A percentile compares a stretch with the other conserved stretches of the same genome.
phyloP scores from a whole-genome alignment of 306 rosid genomes.

The Sindora glabra region DNA sequence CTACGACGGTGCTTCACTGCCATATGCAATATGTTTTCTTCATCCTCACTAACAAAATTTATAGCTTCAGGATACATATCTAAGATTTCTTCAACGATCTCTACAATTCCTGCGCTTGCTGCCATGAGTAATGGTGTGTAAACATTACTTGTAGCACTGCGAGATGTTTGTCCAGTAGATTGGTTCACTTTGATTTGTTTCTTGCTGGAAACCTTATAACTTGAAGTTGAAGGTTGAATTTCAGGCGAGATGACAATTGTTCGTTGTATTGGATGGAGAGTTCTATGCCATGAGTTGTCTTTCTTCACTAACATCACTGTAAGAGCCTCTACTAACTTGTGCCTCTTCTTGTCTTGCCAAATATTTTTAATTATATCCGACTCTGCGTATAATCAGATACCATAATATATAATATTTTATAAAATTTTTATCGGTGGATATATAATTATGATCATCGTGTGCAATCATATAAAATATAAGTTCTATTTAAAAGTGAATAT shows the following conservation, averaged over 20 bases:
- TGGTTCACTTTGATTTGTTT: too few relatives aligned
- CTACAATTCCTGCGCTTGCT: slow-evolving; percentile 17
- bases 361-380: background rate
- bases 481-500: too few relatives aligned
- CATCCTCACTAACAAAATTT: background rate
- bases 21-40: slow-evolving; percentile 13
- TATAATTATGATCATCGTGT: too few relatives aligned
- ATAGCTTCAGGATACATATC: slow-evolving; percentile 5
- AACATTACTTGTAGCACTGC: too few relatives aligned
- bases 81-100: slow-evolving; percentile 10
- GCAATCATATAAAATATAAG: too few relatives aligned
- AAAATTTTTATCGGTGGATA: too few relatives aligned
- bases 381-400: background rate
- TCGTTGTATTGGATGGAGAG: background rate
- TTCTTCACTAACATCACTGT: background rate
- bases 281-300: background rate
- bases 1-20: slow-evolving; percentile 18
- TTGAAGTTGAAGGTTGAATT: background rate
- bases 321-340: background rate
- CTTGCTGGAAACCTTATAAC: too few relatives aligned
- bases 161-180: too few relatives aligned
- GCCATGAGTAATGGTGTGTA: slow-evolving; percentile 21
- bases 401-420: too few relatives aligned
- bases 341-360: background rate
- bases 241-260: background rate